Evolutionary conservation across 208 protist species (phyloP).

Genomic region (Crithidia bombi): DNA sequence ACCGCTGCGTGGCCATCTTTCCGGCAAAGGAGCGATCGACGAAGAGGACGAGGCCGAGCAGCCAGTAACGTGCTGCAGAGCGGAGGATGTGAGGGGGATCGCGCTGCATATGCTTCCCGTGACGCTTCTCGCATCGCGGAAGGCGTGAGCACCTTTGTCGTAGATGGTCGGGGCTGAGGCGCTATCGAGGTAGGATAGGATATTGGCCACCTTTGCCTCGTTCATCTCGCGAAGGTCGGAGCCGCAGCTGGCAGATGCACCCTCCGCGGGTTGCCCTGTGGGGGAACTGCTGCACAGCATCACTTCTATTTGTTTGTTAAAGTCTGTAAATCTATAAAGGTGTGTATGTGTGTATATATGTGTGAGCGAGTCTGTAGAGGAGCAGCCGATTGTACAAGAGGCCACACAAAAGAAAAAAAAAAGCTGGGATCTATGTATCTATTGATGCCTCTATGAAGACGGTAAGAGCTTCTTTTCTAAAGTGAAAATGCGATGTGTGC

Average conservation of each 20-base stretch:
- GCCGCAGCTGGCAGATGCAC: conserved; percentile 44
- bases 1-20: background rate
- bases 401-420: too few species aligned
- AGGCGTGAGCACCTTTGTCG: background rate
- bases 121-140: conserved; percentile 19
- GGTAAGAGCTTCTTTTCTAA: too few species aligned
- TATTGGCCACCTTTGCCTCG: conserved; percentile 86
- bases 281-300: conserved; percentile 11
- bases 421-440: too few species aligned
- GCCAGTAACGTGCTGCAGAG: conserved; percentile 39
- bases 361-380: background rate
- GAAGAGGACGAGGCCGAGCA: conserved; percentile 27
- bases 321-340: conserved; percentile 2
- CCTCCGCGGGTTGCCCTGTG: background rate
- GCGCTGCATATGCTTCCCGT: conserved; percentile 23
- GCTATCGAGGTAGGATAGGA: conserved; percentile 82
- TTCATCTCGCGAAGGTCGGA: conserved; percentile 90
- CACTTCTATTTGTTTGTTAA: background rate
- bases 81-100: conserved; percentile 40
- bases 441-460: too few species aligned
- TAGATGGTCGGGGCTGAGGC: conserved; percentile 17
- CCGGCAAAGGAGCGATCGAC: conserved; percentile 10
- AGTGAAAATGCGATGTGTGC: too few species aligned
- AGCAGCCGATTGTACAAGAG: background rate
- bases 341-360: conserved; percentile 20